Percentiles rank a stretch among this genome's conserved stretches.
Conservation (phyloP, 192 early-diverging fungal genomes). For the Coemansia biformis region DNA sequence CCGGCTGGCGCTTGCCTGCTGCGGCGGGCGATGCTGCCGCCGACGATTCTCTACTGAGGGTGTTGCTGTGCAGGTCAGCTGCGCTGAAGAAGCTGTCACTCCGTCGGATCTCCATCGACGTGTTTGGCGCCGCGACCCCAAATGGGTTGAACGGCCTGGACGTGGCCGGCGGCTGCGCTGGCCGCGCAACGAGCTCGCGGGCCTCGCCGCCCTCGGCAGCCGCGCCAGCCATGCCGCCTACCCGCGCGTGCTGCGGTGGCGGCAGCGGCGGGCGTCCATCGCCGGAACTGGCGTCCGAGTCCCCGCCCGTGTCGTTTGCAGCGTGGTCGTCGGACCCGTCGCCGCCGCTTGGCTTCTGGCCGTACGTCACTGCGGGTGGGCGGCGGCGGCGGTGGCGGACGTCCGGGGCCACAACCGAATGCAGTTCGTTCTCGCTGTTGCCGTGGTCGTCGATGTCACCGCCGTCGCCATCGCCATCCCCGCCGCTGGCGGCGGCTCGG, state of each 20-base stretch:
- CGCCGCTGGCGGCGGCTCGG: constrained; percentile 19
- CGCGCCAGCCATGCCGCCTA: constrained; percentile 1
- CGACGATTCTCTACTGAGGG: constrained; percentile 8
- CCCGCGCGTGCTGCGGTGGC: too few relatives aligned
- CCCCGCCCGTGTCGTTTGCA: constrained; percentile 2
- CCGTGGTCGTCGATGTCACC: background rate
- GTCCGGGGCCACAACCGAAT: background rate
- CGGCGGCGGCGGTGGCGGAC: background rate
- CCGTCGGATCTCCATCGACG: constrained; percentile 40
- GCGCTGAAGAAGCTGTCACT: constrained; percentile 47
- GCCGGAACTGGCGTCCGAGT: too few relatives aligned
- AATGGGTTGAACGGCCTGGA: constrained; percentile 48
- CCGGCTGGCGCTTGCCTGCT: constrained; percentile 14
- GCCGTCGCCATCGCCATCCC: constrained; percentile 7
- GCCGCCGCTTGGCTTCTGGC: background rate
- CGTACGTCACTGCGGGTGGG: constrained; percentile 14
- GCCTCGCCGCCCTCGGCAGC: background rate
- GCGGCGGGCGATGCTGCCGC: constrained; percentile 1
- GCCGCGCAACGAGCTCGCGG: constrained; percentile 10
- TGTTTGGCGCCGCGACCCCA: constrained; percentile 27
- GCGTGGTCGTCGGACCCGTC: background rate
- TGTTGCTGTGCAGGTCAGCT: constrained; percentile 16
- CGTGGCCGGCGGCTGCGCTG: constrained; percentile 25
- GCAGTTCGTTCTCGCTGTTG: background rate
- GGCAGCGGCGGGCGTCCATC: too few relatives aligned